Percentiles rank a stretch among this genome's conserved stretches.
phyloP scores from a whole-genome alignment of 1,284 basidiomycete species.

The Leccinum fallax region DNA sequence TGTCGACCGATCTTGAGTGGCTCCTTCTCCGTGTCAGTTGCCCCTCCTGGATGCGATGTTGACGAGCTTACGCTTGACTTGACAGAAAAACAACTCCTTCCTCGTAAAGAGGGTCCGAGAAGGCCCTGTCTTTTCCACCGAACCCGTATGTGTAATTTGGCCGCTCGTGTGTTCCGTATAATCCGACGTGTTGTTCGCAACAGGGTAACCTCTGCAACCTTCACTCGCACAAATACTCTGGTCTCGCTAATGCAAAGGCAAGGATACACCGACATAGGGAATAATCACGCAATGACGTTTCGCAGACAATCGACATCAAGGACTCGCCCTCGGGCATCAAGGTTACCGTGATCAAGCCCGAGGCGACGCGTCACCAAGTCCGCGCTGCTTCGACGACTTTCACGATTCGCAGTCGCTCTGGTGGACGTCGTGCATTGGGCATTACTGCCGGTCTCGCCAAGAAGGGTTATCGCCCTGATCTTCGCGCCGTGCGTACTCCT shows the following conservation, averaged over 20 bases:
- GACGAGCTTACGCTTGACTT: background rate
- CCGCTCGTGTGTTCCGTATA: background rate
- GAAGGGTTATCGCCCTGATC: slow-evolving; percentile 82
- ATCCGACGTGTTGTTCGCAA: slow-evolving; percentile 4
- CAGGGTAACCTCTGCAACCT: slow-evolving; percentile 87
- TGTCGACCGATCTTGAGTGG: slow-evolving; percentile 89
- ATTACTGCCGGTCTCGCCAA: slow-evolving; percentile 67
- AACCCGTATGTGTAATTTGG: slow-evolving; percentile 62
- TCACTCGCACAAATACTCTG: slow-evolving; percentile 89
- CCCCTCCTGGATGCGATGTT: background rate
- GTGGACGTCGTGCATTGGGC: slow-evolving; percentile 74
- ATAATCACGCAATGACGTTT: background rate
- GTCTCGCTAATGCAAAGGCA: slow-evolving; percentile 83
- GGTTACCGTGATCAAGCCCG: slow-evolving; percentile 71
- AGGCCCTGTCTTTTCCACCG: slow-evolving; percentile 80
- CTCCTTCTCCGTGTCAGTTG: slow-evolving; percentile 78
- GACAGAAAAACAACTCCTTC: slow-evolving; percentile 82
- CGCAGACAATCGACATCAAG: slow-evolving; percentile 67
- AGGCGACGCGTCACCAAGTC: slow-evolving; percentile 60
- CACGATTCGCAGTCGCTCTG: slow-evolving; percentile 70
- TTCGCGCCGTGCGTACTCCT: slow-evolving; percentile 67
- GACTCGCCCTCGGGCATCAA: slow-evolving; percentile 63
- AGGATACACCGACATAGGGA: slow-evolving; percentile 12
- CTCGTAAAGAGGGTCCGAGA: slow-evolving; percentile 74
- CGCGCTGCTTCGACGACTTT: slow-evolving; percentile 49